Evolutionary conservation across 192 early-diverging fungal species (phyloP), one percentile per base, ranked within the genome.

Genomic region (Backusella morwellensis): DNA sequence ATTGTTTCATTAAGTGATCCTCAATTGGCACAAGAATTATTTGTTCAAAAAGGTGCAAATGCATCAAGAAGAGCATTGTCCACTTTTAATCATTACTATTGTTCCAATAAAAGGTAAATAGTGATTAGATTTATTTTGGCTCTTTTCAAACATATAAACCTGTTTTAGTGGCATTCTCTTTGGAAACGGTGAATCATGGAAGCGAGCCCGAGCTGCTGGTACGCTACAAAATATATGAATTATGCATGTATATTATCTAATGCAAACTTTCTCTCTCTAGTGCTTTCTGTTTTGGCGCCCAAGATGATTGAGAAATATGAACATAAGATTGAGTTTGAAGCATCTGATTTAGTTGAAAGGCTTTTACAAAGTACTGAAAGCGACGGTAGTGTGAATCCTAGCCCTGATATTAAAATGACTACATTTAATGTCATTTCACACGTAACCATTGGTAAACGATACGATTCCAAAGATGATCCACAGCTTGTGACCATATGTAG

Each of bases 371-470:
- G 17, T 36, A 74, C 72, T 8, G 52, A 54, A 35, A 38, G 17
- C n/a, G n/a, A 41, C 11, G 72, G 72, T 6, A 56, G 34, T 15
- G 72, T 74, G 12, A n/a, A 54, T 63, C 72, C 72, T 11, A 6
- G 23, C 4, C 12, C 35, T 23, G 19, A 56, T 15, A 6, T 63
- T 21, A 17, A 19, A 6, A 14, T 74, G 32, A 35, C 9, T 8
- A 40, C 72, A 17, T 14, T 59, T 9, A 74, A 74, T 63, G 52
- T 74, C 15, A 74, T 74, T 1, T 35, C 36, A 17, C 35, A 26
- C 44, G 23, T 42, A 7, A 26, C 29, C 5, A 23, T 74, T 14
- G 40, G 69, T 12, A 70, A 40, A 14, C n/a, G 69, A 5, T 70
- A 42, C 8, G 23, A 29, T 1, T 44, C 38, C 12, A 40, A 42